Base-by-base conservation (phyloP, 2,329 filamentous ascomycete genomes). In the Fusarium brevicatenulatum region DNA sequence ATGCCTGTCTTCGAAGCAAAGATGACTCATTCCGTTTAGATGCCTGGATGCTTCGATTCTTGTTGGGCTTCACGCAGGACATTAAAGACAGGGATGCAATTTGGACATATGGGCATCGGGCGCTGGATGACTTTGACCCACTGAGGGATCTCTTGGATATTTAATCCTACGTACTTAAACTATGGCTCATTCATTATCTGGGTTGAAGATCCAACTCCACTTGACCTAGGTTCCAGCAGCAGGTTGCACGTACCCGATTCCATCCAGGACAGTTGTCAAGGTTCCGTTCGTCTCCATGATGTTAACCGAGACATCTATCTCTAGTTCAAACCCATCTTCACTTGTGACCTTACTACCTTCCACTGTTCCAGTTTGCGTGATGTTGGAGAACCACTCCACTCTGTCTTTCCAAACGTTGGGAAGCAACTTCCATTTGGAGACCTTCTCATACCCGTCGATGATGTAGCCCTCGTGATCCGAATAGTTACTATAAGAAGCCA, bases 361-460 rank as follows among this genome's bases (percentile, higher is more conserved):
- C 0, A 74, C 73, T 8, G 63, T 70, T 0, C 83, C 83, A 2
- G 73, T 81, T 32, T 81, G 78, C 3, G 74, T 72, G 4, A 85
- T 68, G 61, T 85, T 77, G 2, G 83, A 85, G 25, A 76, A 81
- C 82, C 82, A 85, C 44, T 83, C 78, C 1, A 84, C 46, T 19
- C 71, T 42, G 59, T 77, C 78, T 12, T 63, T 52, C 70, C 71
- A 74, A 19, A 58, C 42, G 28, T 39, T 58, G 32, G 55, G 55
- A 58, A 39, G 55, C 23, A 58, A 23, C 34, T 37, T 58, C 55
- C 55, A 58, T 15, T 58, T 58, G 5, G 55, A 49, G n/a, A 58
- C 55, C 55, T 81, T 64, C 18, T 69, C 66, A n/a, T 40, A 47
- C 12, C 66, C 66, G 16, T 66, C 52, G 19, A 70, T 11, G 7